Conservation (phyloP, 306 rosid species). For the Nissolia schottii region DNA sequence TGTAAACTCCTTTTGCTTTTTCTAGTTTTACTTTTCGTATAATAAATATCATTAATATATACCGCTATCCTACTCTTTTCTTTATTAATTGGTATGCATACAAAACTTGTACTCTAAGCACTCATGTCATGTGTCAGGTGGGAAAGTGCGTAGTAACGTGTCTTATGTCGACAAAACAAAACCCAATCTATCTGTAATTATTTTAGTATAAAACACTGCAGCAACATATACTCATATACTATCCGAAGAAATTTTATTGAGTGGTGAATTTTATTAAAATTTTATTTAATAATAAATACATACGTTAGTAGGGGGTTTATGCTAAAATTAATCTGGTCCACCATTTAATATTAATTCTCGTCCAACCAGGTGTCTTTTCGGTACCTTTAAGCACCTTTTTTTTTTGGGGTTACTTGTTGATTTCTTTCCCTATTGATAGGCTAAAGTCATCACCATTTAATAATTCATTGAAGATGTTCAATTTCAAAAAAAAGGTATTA, state of each 20-base stretch:
- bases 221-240: too few relatives aligned
- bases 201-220: too few relatives aligned
- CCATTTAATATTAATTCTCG: too few relatives aligned
- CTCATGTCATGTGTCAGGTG: constrained; percentile 22
- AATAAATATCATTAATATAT: not conserved
- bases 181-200: too few relatives aligned
- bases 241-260: too few relatives aligned
- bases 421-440: not conserved
- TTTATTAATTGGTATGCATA: not conserved
- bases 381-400: not conserved
- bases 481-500: not conserved
- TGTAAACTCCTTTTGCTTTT: not conserved
- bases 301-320: too few relatives aligned
- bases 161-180: too few relatives aligned
- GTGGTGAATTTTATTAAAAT: too few relatives aligned
- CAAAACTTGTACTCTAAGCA: constrained; percentile 10
- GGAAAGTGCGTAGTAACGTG: not conserved
- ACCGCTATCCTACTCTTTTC: not conserved
- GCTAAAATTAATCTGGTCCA: too few relatives aligned
- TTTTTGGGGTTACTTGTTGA: not conserved
- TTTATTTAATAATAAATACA: too few relatives aligned
- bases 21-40: not conserved
- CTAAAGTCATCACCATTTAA: not conserved
- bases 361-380: not conserved
- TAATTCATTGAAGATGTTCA: not conserved